Percentiles rank a stretch among this genome's conserved stretches.
phyloP scores from a whole-genome alignment of 2,329 filamentous ascomycete species.

The Sporothrix protearum region DNA sequence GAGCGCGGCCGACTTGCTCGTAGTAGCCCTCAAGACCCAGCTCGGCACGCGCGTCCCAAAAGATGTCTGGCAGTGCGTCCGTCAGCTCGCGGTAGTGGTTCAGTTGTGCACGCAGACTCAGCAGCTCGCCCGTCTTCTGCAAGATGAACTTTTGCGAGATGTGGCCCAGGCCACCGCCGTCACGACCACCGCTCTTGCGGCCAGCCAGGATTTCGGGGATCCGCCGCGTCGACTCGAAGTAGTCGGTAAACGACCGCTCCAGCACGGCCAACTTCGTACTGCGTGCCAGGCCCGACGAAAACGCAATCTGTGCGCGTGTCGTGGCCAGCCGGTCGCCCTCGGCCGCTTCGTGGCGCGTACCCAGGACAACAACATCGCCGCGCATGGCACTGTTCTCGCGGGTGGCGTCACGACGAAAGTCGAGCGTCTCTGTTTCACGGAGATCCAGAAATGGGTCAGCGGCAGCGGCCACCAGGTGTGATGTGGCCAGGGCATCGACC shows the following conservation, averaged over 20 bases:
- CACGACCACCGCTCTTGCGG: constrained; percentile 30
- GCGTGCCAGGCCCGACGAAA: constrained; percentile 87
- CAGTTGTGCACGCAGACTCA: constrained; percentile 83
- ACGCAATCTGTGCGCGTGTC: constrained; percentile 89
- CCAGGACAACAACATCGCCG: constrained; percentile 86
- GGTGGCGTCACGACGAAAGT: constrained; percentile 72
- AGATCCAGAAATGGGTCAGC: constrained; percentile 66
- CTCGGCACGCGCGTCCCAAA: constrained; percentile 90
- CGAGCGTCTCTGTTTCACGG: constrained; percentile 83
- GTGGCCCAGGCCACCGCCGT: constrained; percentile 41
- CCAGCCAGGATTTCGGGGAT: constrained; percentile 76
- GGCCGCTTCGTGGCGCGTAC: constrained; percentile 61
- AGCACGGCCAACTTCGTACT: constrained; percentile 92
- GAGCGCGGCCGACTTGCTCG: constrained; percentile 81
- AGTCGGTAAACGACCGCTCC: constrained; percentile 74
- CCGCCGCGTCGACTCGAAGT: constrained; percentile 79
- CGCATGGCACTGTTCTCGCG: constrained; percentile 74
- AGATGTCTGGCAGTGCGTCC: constrained; percentile 89
- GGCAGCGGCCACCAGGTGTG: constrained; percentile 70
- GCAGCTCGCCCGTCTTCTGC: constrained; percentile 86
- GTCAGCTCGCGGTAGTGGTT: constrained; percentile 97
- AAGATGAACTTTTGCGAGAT: constrained; percentile 76
- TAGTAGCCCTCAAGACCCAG: constrained; percentile 92
- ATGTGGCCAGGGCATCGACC: constrained; percentile 65
- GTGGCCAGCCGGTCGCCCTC: constrained; percentile 50